Base-by-base conservation (phyloP, 2,329 filamentous ascomycete species). In the Ascocoryne sarcoides region DNA sequence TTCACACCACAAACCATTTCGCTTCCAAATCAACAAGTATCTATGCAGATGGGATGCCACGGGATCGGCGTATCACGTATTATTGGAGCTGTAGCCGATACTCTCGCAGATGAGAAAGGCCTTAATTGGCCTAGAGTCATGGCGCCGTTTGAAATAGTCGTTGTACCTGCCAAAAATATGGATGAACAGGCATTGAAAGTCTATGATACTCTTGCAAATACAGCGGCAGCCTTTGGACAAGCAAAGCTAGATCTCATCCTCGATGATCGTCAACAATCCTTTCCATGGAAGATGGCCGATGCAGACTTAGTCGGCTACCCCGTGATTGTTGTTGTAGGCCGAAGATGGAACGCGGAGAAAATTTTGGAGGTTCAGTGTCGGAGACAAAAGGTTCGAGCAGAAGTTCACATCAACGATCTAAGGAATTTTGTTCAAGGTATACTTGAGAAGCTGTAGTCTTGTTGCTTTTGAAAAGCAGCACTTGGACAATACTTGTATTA, bases 1-100 rank as follows among this genome's bases (percentile, higher is more conserved):
- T 10, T 37, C 37, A 9, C 12, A n/a, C 17, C 18, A 10, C 4
- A 42, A 35, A 20, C 29, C 10, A 28, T 18, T 17, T n/a, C 1
- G 41, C 19, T 5, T 28, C 23, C 16, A 9, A 45, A 12, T 36
- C 45, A 40, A n/a, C 43, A 51, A 30, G 68, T 77, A 0, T 69
- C 79, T 0, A 72, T 95, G 55, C 78, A 94, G 49, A 98, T 98
- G 92, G 92, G 92, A 40, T 98, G 92, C 60, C 87, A 95, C 58
- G 92, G 92, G 1, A 93, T 98, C 46, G 92, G 92, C 2, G 78
- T 98, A 14, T 94, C 88, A 4, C 82, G 92, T 32, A 79, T 98
- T 53, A 81, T 98, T 46, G 88, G 82, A 7, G 87, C 92, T 1
- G 77, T 92, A 1, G 89, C 89, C 1, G 82, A 90, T 48, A 73